Evolutionary conservation across 2,329 filamentous ascomycete genomes (phyloP).

Genomic region (Rhynchosporium graminicola): DNA sequence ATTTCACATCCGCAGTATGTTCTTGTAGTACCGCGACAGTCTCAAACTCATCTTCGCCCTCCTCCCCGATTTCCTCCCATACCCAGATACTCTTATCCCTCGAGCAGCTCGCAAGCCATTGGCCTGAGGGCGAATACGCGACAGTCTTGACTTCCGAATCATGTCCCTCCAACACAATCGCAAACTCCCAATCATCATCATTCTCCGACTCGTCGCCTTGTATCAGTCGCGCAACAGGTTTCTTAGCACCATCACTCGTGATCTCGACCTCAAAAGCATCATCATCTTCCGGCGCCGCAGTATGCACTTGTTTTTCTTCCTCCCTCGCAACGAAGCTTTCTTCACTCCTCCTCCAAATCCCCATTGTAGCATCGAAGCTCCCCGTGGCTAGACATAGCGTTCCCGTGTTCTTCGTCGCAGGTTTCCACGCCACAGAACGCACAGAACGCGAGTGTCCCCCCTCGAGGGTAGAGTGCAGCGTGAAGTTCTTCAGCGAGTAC

Average conservation of each 20-base stretch:
- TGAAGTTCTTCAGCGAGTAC: constrained; percentile 82
- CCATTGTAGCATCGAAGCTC: constrained; percentile 90
- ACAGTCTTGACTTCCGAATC: constrained; percentile 90
- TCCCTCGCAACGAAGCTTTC: constrained; percentile 29
- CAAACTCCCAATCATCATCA: constrained; percentile 87
- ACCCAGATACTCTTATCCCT: constrained; percentile 97
- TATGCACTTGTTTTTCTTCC: constrained; percentile 40
- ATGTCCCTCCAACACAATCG: constrained; percentile 89
- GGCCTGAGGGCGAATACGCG: constrained; percentile 71
- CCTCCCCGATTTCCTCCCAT: constrained; percentile 85
- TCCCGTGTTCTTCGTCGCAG: constrained; percentile 56
- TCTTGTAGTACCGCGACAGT: constrained; percentile 93
- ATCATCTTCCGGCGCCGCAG: constrained; percentile 30
- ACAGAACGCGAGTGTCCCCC: constrained; percentile 91
- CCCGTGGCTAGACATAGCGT: constrained; percentile 85
- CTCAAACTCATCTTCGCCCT: constrained; percentile 93
- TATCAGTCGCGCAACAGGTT: constrained; percentile 31
- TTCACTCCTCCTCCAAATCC: constrained; percentile 71
- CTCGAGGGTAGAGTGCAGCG: constrained; percentile 74
- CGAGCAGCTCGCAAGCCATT: constrained; percentile 84
- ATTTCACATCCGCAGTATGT: constrained; percentile 94
- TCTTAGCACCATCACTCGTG: constrained; percentile 30
- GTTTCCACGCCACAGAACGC: constrained; percentile 87
- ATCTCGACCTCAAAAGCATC: constrained; percentile 49
- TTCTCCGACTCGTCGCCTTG: constrained; percentile 48